Conservation (phyloP, 73 alveolate genomes). For the Halteria grandinella region DNA sequence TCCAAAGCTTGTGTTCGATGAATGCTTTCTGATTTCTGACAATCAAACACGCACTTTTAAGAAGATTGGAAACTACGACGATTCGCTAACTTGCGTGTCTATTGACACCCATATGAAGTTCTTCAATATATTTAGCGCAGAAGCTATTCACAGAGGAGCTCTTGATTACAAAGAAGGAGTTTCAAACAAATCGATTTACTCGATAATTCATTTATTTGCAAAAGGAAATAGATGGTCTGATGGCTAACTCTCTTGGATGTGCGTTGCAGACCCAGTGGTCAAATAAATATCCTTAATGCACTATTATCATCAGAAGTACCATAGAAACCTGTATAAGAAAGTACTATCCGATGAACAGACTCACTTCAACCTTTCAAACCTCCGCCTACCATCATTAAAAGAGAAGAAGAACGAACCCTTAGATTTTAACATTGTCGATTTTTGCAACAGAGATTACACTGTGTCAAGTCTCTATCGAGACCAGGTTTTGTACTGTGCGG, state of each 20-base stretch:
- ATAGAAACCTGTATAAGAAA: background rate
- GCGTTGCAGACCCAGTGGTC: slow-evolving; percentile 50
- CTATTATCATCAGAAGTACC: slow-evolving; percentile 8
- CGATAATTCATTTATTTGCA: background rate
- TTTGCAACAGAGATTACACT: slow-evolving; percentile 31
- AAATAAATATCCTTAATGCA: slow-evolving; percentile 48
- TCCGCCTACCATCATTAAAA: background rate
- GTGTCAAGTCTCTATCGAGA: no score
- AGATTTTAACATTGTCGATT: slow-evolving; percentile 23
- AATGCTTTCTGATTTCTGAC: slow-evolving; percentile 16
- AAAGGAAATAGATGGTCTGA: slow-evolving; percentile 30
- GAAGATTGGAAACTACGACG: slow-evolving; percentile 20
- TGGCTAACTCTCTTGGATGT: slow-evolving; percentile 14
- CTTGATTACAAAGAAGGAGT: background rate
- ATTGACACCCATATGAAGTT: slow-evolving; percentile 31
- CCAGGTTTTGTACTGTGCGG: background rate
- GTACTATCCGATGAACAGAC: background rate
- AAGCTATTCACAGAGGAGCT: background rate
- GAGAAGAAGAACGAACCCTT: background rate
- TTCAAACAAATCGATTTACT: background rate
- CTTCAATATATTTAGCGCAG: slow-evolving; percentile 50
- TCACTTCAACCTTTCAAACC: no score
- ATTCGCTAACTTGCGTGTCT: slow-evolving; percentile 1
- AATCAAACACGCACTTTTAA: slow-evolving; percentile 17
- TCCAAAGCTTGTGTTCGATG: slow-evolving; percentile 92